Evolutionary conservation across 2,329 filamentous ascomycete genomes (phyloP).

Genomic region (Aureobasidium sp.): DNA sequence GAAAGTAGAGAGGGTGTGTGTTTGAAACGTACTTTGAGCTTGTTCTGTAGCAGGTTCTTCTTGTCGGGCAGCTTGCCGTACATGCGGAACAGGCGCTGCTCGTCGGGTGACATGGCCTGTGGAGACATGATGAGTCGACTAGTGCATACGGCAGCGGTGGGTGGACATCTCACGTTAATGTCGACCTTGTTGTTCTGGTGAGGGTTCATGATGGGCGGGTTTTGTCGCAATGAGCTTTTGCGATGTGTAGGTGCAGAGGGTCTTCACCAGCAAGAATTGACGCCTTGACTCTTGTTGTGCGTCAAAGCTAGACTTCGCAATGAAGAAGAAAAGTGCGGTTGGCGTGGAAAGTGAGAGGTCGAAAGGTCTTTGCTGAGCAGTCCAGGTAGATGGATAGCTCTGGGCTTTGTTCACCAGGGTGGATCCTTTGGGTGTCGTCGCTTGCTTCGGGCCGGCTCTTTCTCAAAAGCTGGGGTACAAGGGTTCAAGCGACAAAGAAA

Average conservation of each 20-base stretch:
- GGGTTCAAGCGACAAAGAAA: conserved; percentile 4
- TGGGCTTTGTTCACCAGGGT: conserved; percentile 12
- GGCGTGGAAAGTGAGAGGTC: background rate
- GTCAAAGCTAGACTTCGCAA: background rate
- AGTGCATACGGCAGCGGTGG: background rate
- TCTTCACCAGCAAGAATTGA: conserved; percentile 5
- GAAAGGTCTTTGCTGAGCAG: background rate
- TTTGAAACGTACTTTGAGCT: conserved; percentile 61
- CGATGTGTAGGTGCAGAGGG: background rate
- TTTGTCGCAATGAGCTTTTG: conserved; percentile 6
- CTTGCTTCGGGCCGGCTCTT: conserved; percentile 8
- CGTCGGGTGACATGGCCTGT: conserved; percentile 85
- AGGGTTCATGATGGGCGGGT: conserved; percentile 64
- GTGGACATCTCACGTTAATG: conserved; percentile 64
- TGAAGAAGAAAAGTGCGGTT: background rate
- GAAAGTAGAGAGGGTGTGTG: background rate
- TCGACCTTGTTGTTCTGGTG: conserved; percentile 99
- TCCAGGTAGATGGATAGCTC: too few relatives aligned
- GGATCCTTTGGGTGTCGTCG: conserved; percentile 15
- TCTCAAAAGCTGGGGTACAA: conserved; percentile 1
- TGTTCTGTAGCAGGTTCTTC: conserved; percentile 94
- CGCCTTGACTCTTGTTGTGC: background rate
- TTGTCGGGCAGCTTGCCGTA: conserved; percentile 97
- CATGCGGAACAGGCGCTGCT: conserved; percentile 91
- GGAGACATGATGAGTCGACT: conserved; percentile 18